phyloP scores from a whole-genome alignment of 2,329 filamentous ascomycete genomes.

The Colletotrichum sublineola region DNA sequence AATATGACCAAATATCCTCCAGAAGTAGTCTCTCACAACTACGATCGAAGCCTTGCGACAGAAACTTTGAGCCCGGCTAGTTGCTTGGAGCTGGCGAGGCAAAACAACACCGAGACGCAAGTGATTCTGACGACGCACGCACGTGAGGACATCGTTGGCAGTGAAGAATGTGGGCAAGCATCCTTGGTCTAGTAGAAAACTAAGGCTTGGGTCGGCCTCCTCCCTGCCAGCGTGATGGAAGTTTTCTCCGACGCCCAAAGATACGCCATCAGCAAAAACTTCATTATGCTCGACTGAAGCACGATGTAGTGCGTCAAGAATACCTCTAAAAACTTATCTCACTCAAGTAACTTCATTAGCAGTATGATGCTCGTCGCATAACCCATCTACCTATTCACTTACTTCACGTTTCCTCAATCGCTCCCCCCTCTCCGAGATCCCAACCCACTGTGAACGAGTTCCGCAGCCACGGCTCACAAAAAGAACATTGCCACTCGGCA shows the following conservation, averaged over 20 bases:
- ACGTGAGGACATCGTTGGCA: neutral
- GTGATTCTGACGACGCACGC: neutral
- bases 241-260: neutral
- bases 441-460: neutral
- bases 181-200: neutral
- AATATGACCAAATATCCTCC: neutral
- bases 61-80: too few relatives aligned
- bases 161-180: neutral
- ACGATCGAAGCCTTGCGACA: too few relatives aligned
- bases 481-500: neutral
- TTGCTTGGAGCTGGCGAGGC: neutral
- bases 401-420: neutral
- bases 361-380: neutral
- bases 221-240: neutral
- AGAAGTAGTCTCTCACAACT: neutral
- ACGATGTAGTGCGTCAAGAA: neutral
- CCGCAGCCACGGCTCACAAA: neutral
- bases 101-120: neutral
- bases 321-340: neutral
- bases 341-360: neutral
- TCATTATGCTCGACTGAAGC: neutral
- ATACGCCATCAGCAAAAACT: neutral
- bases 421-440: neutral
- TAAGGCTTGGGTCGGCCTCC: too few relatives aligned
- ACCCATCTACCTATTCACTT: neutral